Base-by-base conservation (phyloP, 495 filamentous ascomycete genomes). In the Penicillium flavigenum region DNA sequence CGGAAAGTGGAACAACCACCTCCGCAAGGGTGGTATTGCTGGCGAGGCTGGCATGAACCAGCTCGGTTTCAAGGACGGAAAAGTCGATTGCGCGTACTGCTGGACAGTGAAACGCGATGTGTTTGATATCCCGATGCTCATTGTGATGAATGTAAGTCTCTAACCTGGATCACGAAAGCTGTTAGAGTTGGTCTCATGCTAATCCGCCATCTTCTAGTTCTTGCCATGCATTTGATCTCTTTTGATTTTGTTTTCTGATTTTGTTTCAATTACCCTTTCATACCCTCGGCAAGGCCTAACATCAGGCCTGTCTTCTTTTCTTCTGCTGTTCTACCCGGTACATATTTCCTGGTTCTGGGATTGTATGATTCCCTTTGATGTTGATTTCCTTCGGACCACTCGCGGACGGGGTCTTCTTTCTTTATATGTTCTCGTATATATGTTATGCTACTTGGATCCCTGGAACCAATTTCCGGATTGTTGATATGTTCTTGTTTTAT, bases 121-220 rank as follows among this genome's bases (percentile, higher is more conserved):
- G 45, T 98, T 98, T 76, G 94, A 97, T 72, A 96, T 98, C 71
- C 94, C 94, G 27, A 97, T 96, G 92, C 74, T 98, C 71, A 94
- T 97, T 73, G 86, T 96, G 64, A 92, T 96, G 77, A 96, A 96
- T 76, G 94, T 96, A 68, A 86, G 92, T 86, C 8, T 48, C n/a
- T 14, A 34, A 38, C 14, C 10, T 19, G 8, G 2, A 38, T 26
- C 8, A 17, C n/a, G 5, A 2, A 6, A 38, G 1, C 16, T 20
- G 1, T 41, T 8, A 17, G 7, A 24, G 31, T 31, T 47, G 44
- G 6, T 5, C 16, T n/a, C 20, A 22, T 47, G 53, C 59, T 70
- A 57, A 66, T 38, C 6, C 14, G 11, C 17, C 5, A 6, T 19
- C 26, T 16, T 34, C 6, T 53, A 79, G 76, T 79, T 79, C 63